Base-by-base conservation (phyloP, 129 eudicot species). In the Flaveria trinervia region DNA sequence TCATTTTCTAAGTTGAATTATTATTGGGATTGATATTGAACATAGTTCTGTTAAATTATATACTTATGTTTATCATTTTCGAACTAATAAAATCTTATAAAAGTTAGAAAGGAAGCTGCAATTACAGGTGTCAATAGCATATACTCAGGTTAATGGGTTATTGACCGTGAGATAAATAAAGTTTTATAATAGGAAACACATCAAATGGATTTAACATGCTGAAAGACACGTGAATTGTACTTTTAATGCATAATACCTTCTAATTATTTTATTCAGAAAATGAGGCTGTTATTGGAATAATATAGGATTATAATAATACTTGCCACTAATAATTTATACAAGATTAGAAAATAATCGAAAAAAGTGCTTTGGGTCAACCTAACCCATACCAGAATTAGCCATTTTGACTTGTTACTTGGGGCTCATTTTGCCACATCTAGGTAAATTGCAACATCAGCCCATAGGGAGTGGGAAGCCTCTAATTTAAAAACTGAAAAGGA, bases 41-140 rank as follows among this genome's bases (percentile, higher is more conserved):
- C 52, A 12, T 67, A 17, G 44, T 64, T 75, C 11, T 72, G 77
- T 52, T 55, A 26, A 16, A 55, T 28, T 70, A 26, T 43, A 33
- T n/a, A 61, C 54, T 60, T 78, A 20, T 62, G 52, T 44, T 9
- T 9, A 28, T 28, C 33, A 15, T 4, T 68, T 60, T 44, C 2
- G 48, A 28, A 28, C 61, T 2, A 45, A 45, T 9, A n/a, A 18
- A 62, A 15, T 65, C 20, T 3, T 67, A 36, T 65, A 14, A 36
- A 4, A 66, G 20, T 26, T 52, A 16, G 23, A 52, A 23, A 13
- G 20, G 39, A 44, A 41, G 20, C 0, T 54, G 22, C 65, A 33
- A 28, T 54, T 54, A 4, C 1, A 54, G 65, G 65, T 33, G 65
- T 45, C 17, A 46, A 23, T 46, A 18, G 46, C 23, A 25, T 44